These are phyloP conservation scores for Zygoascus flipseniorum DNA, from an alignment of 805 yeast genomes.

Conservation along the genomic window DNA sequence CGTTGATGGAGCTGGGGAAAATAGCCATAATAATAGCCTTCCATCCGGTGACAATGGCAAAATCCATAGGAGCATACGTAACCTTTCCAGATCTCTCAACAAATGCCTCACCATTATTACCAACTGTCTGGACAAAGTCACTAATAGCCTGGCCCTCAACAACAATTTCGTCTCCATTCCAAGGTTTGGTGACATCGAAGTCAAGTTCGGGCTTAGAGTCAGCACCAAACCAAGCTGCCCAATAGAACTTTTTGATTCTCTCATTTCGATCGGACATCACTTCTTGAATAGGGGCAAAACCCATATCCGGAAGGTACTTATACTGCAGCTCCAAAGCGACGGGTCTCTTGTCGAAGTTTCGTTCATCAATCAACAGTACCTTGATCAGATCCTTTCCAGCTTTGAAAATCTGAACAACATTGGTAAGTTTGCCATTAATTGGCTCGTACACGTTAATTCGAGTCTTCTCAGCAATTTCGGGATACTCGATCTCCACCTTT, in stretches of 20 bases:
- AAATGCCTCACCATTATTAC: constrained; percentile 94
- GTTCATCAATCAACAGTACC: constrained; percentile 73
- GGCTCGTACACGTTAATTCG: constrained; percentile 58
- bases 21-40: constrained; percentile 95
- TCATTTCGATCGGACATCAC: constrained; percentile 83
- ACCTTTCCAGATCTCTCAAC: constrained; percentile 71
- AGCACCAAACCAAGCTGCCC: constrained; percentile 91
- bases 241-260: constrained; percentile 91
- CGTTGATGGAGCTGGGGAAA: constrained; percentile 93
- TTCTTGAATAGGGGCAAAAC: constrained; percentile 94
- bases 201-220: constrained; percentile 48
- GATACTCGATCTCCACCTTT: constrained; percentile 52
- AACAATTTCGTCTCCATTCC: constrained; percentile 59
- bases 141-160: constrained; percentile 72
- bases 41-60: constrained; percentile 98
- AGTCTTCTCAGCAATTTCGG: constrained; percentile 46
- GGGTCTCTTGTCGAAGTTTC: constrained; percentile 71
- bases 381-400: constrained; percentile 46
- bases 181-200: constrained; percentile 56
- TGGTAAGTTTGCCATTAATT: constrained; percentile 48
- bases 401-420: constrained; percentile 57
- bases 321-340: constrained; percentile 71
- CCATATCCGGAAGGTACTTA: constrained; percentile 73
- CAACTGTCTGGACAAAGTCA: constrained; percentile 94
- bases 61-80: constrained; percentile 96